A percentile compares a stretch with the other conserved stretches of the same genome.
Evolutionary conservation across 257 asterid genomes (phyloP).

Genomic region (Eustoma russellianum): DNA sequence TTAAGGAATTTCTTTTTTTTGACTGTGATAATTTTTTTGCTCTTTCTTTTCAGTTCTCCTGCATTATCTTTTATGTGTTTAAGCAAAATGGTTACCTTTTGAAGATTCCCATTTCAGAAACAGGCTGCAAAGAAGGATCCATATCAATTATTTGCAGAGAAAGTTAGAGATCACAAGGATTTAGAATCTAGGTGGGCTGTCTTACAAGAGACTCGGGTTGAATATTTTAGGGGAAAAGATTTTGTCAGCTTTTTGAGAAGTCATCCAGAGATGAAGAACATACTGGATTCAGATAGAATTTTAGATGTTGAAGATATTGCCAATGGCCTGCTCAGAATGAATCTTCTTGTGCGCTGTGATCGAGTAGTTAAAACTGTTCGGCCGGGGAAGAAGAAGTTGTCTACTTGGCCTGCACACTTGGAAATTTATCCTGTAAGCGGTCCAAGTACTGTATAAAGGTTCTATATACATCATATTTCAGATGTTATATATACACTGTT

Average conservation of each 20-base stretch:
- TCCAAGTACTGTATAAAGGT: not conserved
- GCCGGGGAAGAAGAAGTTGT: slow-evolving; percentile 87
- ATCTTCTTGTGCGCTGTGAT: slow-evolving; percentile 85
- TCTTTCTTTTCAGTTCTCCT: no score
- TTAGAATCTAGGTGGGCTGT: slow-evolving; percentile 97
- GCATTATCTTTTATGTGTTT: no score
- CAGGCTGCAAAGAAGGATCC: slow-evolving; percentile 71
- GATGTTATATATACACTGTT: no score
- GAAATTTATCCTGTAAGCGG: slow-evolving; percentile 76
- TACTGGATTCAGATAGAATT: slow-evolving; percentile 65
- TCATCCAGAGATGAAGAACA: slow-evolving; percentile 68
- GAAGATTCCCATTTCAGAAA: slow-evolving; percentile 45
- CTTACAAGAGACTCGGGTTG: slow-evolving; percentile 96
- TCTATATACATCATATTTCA: no score
- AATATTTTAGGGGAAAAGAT: slow-evolving; percentile 93
- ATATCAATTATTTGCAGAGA: slow-evolving; percentile 88
- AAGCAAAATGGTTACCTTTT: not conserved
- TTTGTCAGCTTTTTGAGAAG: slow-evolving; percentile 69
- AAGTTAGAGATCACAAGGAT: slow-evolving; percentile 91
- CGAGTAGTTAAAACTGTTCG: slow-evolving; percentile 93
- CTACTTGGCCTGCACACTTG: slow-evolving; percentile 98
- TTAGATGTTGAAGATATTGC: slow-evolving; percentile 77
- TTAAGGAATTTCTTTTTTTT: no score
- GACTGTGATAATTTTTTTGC: no score
- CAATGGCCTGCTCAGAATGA: slow-evolving; percentile 63